phyloP scores from a whole-genome alignment of 257 asterid species.

The Eucommia ulmoides region DNA sequence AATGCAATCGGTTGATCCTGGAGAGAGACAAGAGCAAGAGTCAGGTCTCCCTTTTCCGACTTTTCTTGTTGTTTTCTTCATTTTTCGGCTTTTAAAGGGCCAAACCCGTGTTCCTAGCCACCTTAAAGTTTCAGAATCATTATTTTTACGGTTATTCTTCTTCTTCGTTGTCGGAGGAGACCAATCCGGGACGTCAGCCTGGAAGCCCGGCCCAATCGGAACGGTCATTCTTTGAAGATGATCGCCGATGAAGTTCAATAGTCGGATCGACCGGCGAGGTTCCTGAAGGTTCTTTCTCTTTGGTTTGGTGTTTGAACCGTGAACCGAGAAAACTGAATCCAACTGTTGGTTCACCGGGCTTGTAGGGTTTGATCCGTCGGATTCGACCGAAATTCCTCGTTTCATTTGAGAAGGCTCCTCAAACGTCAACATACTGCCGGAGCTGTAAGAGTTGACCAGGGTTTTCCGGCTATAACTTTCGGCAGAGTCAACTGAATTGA shows the following conservation, averaged over 20 bases:
- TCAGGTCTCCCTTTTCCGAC: constrained; percentile 51
- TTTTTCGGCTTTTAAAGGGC: constrained; percentile 26
- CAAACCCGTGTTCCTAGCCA: constrained; percentile 63
- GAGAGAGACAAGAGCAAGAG: constrained; percentile 36
- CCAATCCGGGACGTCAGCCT: constrained; percentile 65
- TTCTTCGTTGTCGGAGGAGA: constrained; percentile 20
- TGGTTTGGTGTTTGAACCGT: constrained; percentile 15
- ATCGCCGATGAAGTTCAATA: constrained; percentile 27
- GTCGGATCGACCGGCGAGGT: constrained; percentile 28
- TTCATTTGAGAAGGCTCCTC: constrained; percentile 25
- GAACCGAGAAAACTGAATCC: constrained; percentile 15
- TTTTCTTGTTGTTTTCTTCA: constrained; percentile 12
- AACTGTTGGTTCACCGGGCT: constrained; percentile 22
- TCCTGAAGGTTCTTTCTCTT: constrained; percentile 22
- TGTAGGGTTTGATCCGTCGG: constrained; percentile 29
- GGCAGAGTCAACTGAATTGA: constrained; percentile 31
- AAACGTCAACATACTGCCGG: constrained; percentile 36
- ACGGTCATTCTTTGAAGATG: constrained; percentile 30
- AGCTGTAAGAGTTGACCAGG: constrained; percentile 24
- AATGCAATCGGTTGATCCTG: constrained; percentile 35
- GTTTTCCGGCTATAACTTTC: constrained; percentile 20
- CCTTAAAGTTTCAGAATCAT: constrained; percentile 29
- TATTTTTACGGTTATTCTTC: constrained; percentile 7
- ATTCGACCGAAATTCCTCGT: no score
- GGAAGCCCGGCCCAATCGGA: constrained; percentile 79